Conservation (phyloP, 2,329 filamentous ascomycete species). For the Chaetomiaceae sp. region DNA sequence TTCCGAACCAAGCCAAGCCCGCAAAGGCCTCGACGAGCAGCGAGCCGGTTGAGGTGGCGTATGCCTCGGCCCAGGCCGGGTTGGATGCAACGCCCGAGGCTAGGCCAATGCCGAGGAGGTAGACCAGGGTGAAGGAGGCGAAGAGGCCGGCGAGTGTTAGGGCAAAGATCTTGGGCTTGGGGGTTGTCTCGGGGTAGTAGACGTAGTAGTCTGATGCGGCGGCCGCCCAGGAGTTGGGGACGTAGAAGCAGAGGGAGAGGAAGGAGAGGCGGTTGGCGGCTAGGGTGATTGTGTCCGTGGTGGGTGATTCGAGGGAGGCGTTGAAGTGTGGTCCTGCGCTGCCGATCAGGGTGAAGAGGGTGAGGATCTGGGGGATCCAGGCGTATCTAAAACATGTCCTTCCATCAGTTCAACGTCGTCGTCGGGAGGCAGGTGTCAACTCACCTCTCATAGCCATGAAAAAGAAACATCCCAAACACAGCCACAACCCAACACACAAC, state of each 20-base stretch:
- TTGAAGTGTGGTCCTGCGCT: constrained; percentile 59
- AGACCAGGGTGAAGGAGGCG: constrained; percentile 56
- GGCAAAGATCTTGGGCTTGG: constrained; percentile 41
- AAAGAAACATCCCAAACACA: constrained; percentile 63
- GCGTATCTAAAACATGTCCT: constrained; percentile 43
- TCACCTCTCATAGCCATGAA: constrained; percentile 64
- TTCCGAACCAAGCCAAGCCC: constrained; percentile 58
- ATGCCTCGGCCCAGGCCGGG: constrained; percentile 53
- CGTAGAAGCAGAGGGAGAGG: constrained; percentile 63
- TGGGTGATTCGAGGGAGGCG: constrained; percentile 43
- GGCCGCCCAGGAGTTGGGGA: constrained; percentile 59
- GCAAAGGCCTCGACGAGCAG: constrained; percentile 60
- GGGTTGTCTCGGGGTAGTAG: constrained; percentile 36
- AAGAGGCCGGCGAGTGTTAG: constrained; percentile 54
- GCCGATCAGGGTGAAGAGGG: constrained; percentile 58
- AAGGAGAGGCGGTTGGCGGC: constrained; percentile 60
- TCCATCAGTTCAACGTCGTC: too few relatives aligned
- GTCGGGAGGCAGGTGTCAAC: too few relatives aligned
- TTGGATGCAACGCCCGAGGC: constrained; percentile 52
- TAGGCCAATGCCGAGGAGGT: constrained; percentile 59
- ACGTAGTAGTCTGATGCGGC: constrained; percentile 65
- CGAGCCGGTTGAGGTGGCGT: constrained; percentile 55
- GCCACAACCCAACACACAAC: constrained; percentile 60
- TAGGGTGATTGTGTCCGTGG: constrained; percentile 48
- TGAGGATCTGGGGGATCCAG: constrained; percentile 59